Evolutionary conservation across 176 grass and related monocot species (phyloP).

Genomic region (Carex myosuroides): DNA sequence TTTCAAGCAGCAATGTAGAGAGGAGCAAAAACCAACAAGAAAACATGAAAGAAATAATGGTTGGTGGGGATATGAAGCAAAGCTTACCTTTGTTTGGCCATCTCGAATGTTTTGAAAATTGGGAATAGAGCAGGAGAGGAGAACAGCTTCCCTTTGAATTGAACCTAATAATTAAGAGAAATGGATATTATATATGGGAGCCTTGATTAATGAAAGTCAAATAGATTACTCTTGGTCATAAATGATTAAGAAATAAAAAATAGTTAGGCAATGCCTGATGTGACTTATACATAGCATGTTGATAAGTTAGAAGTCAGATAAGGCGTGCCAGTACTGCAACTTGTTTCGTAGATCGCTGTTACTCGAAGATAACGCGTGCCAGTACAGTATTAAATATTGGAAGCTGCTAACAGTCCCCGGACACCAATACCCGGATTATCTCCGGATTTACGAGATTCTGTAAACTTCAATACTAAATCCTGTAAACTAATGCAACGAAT

Average conservation of each 20-base stretch:
- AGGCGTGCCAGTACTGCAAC: not conserved
- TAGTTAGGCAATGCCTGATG: not conserved
- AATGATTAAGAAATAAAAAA: not conserved
- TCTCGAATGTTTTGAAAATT: not conserved
- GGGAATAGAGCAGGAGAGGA: not conserved
- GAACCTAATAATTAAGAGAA: not conserved
- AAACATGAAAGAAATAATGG: not conserved
- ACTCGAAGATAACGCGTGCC: too few species aligned
- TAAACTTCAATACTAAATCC: too few species aligned
- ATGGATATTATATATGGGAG: not conserved
- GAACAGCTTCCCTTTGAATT: not conserved
- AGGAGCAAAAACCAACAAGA: not conserved
- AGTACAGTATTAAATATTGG: too few species aligned
- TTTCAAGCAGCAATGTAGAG: not conserved
- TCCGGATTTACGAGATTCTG: too few species aligned
- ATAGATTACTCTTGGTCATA: not conserved
- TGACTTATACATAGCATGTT: not conserved
- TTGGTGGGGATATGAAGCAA: not conserved
- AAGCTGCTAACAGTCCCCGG: too few species aligned
- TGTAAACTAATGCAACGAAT: too few species aligned
- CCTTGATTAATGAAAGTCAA: constrained; percentile 19
- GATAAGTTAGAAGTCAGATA: not conserved
- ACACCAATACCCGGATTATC: too few species aligned
- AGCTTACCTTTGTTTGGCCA: constrained; percentile 10
- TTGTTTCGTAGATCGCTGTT: too few species aligned